phyloP scores from a whole-genome alignment of 2,329 filamentous ascomycete species.

The Akanthomyces uredinophilus region DNA sequence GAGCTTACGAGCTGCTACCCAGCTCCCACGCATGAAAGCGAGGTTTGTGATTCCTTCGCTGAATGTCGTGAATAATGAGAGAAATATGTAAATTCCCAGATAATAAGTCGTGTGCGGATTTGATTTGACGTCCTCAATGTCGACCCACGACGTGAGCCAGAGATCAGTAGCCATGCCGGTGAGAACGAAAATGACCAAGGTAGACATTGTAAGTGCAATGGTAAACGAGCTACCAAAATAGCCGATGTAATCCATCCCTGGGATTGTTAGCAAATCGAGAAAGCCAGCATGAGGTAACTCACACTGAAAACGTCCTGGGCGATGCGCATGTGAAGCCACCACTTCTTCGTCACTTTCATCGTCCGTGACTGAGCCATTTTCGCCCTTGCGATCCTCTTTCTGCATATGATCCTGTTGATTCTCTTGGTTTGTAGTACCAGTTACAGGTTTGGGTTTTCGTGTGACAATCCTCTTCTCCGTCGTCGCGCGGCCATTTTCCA shows the following conservation, averaged over 20 bases:
- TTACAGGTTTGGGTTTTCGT: neutral
- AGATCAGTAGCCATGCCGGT: slow-evolving; percentile 16
- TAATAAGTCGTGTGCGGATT: slow-evolving; percentile 34
- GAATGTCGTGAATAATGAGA: slow-evolving; percentile 32
- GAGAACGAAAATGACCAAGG: neutral
- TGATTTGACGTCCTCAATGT: slow-evolving; percentile 19
- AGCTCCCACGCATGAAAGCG: slow-evolving; percentile 40
- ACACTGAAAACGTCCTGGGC: neutral
- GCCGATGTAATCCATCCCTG: neutral
- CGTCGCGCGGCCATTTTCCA: slow-evolving; percentile 31
- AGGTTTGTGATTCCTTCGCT: slow-evolving; percentile 32
- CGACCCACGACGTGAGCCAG: slow-evolving; percentile 37
- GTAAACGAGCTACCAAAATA: neutral
- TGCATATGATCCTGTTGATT: neutral
- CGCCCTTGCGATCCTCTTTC: neutral
- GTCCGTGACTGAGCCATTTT: neutral
- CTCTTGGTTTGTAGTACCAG: too few relatives aligned
- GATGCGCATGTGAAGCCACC: neutral
- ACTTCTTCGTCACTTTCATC: neutral
- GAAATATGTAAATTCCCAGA: slow-evolving; percentile 38
- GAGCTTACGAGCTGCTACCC: slow-evolving; percentile 40
- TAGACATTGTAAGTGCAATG: neutral
- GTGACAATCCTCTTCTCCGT: neutral
- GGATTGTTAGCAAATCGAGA: neutral
- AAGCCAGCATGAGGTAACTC: neutral